Conservation (phyloP, 306 rosid genomes). For the Gillenia trifoliata region DNA sequence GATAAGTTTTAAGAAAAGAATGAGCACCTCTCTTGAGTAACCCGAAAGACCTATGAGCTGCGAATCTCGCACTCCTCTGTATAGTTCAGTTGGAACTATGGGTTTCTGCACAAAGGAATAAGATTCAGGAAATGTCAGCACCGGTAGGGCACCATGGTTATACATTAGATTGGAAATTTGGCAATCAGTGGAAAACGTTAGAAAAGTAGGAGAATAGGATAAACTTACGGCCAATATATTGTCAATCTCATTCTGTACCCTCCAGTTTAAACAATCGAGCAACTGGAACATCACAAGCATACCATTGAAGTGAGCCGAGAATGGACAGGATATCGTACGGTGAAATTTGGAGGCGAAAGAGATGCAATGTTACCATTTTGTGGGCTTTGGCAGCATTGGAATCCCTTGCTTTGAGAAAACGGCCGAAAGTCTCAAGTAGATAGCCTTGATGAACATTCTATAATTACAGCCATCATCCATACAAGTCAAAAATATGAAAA, state of each 20-base stretch:
- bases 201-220: neutral
- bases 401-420: slow-evolving; percentile 97
- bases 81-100: slow-evolving; percentile 65
- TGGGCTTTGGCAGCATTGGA: slow-evolving; percentile 75
- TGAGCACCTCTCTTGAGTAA: slow-evolving; percentile 82
- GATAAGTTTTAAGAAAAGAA: slow-evolving; percentile 16
- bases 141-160: slow-evolving; percentile 13
- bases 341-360: slow-evolving; percentile 9
- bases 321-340: neutral
- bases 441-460: slow-evolving; percentile 92
- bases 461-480: neutral
- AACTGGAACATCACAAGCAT: slow-evolving; percentile 47
- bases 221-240: slow-evolving; percentile 65
- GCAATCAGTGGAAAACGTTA: neutral
- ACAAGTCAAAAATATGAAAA: neutral
- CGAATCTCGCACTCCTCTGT: slow-evolving; percentile 78
- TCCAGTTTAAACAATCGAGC: slow-evolving; percentile 80
- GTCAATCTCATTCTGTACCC: slow-evolving; percentile 88
- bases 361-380: slow-evolving; percentile 59
- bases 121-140: slow-evolving; percentile 14
- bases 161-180: neutral
- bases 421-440: slow-evolving; percentile 48
- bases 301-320: slow-evolving; percentile 4
- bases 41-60: slow-evolving; percentile 95
- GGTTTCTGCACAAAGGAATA: slow-evolving; percentile 66